phyloP scores from a whole-genome alignment of 2,329 filamentous ascomycete genomes.

The Cercospora sp. region DNA sequence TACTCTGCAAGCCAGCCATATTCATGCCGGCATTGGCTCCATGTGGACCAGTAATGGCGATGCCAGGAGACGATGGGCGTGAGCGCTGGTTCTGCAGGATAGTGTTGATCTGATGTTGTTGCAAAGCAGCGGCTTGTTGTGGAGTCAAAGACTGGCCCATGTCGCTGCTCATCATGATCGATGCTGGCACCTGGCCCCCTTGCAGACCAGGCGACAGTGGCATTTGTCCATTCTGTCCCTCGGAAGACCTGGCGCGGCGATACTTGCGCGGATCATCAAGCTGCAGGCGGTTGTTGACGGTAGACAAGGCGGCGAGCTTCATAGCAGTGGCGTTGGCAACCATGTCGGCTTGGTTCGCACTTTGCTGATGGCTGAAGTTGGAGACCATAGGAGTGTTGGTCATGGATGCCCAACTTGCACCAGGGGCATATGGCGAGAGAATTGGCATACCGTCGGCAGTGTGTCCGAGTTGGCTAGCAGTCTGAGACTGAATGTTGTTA shows the following conservation, averaged over 20 bases:
- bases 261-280: conserved; percentile 97
- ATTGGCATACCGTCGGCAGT: conserved; percentile 65
- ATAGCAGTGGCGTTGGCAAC: conserved; percentile 97
- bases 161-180: conserved; percentile 87
- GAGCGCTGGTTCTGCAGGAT: conserved; percentile 79
- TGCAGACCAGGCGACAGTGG: conserved; percentile 63
- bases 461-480: conserved; percentile 38
- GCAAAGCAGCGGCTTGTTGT: conserved; percentile 54
- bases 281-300: conserved; percentile 96
- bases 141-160: conserved; percentile 80
- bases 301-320: conserved; percentile 95
- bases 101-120: conserved; percentile 73
- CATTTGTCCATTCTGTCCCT: conserved; percentile 48
- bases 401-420: conserved; percentile 98
- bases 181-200: conserved; percentile 54
- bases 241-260: conserved; percentile 78
- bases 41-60: conserved; percentile 70
- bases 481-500: conserved; percentile 78
- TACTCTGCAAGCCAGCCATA: conserved; percentile 76
- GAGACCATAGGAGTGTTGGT: conserved; percentile 94
- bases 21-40: conserved; percentile 49
- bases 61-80: conserved; percentile 83
- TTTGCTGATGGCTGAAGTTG: conserved; percentile 66
- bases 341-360: conserved; percentile 84
- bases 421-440: conserved; percentile 79